Evolutionary conservation across 2,329 filamentous ascomycete species (phyloP).

Genomic region (Diaporthe humulicola): DNA sequence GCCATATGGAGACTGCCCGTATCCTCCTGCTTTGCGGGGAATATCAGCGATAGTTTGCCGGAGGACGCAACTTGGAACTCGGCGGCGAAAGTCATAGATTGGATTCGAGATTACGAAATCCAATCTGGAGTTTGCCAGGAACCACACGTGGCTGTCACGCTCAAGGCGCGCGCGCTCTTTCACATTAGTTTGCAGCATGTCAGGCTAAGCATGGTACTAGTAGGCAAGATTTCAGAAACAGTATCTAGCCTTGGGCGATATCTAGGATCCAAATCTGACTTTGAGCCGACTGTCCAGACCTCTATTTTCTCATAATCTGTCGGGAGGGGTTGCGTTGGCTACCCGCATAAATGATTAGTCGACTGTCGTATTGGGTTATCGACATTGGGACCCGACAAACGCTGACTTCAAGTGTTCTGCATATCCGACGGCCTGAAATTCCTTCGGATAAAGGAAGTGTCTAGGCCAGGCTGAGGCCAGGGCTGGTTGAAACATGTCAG

Average conservation of each 20-base stretch:
- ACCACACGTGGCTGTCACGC: background rate
- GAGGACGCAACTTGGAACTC: background rate
- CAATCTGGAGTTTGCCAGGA: background rate
- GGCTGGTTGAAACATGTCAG: background rate
- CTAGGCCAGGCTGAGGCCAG: background rate
- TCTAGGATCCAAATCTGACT: background rate
- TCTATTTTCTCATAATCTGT: background rate
- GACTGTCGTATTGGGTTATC: background rate
- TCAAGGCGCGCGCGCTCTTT: background rate
- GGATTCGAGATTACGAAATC: background rate
- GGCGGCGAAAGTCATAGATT: background rate
- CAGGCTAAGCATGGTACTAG: background rate
- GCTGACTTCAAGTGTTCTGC: background rate
- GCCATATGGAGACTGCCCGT: background rate
- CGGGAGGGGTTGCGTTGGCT: background rate
- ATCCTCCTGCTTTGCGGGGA: background rate
- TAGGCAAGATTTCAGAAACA: background rate
- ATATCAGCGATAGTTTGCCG: background rate
- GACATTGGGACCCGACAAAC: background rate
- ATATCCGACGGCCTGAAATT: constrained; percentile 1
- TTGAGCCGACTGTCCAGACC: background rate
- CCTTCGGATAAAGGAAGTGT: background rate
- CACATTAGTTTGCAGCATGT: background rate
- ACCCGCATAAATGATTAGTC: background rate
- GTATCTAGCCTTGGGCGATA: background rate